Base-by-base conservation (phyloP, 1,139 yeast species). In the Yamadazyma spencermartinsiae region DNA sequence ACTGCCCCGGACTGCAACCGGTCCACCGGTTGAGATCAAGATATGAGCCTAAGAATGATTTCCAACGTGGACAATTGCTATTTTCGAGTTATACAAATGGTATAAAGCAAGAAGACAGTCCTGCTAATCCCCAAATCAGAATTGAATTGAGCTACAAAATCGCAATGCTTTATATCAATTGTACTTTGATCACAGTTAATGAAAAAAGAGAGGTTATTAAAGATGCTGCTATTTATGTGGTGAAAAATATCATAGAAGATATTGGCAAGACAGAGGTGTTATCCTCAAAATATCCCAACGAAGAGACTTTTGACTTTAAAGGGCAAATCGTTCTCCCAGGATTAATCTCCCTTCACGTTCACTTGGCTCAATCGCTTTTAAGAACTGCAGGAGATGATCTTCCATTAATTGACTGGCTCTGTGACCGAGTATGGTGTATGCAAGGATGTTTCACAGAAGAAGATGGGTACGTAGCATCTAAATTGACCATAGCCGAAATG, bases 351-450 rank as follows among this genome's bases (percentile, higher is more conserved):
- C 38, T 43, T 21, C 47, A 43, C 35, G 47, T 43, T 20, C 47
- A 43, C 37, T 37, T 43, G 20, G 47, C 47, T 18, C 47, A 43
- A 36, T 42, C 57, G 2, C 49, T 53, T 24, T 41, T 53, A 5
- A 32, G 58, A 11, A 48, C 56, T 5, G 47, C 50, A 24, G 55
- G 52, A 6, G 58, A 53, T 39, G 55, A 52, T 34, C 41, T 54
- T 34, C 56, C 54, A 12, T 44, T 53, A 24, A 53, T 51, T 19
- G 50, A 49, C 34, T 53, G 55, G 52, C 44, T 53, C 5, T 50
- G 54, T 36, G 58, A 54, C 34, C 38, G 56, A n/a, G 55, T 52
- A 13, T 53, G 56, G 53, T 54, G 56, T 14, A 51, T 52, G 53
- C 55, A 51, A 32, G 55, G 58, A 13, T 39, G 49, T 38, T 50